Conservation (phyloP, 176 grass and related monocot genomes). For the Oryza nivara region DNA sequence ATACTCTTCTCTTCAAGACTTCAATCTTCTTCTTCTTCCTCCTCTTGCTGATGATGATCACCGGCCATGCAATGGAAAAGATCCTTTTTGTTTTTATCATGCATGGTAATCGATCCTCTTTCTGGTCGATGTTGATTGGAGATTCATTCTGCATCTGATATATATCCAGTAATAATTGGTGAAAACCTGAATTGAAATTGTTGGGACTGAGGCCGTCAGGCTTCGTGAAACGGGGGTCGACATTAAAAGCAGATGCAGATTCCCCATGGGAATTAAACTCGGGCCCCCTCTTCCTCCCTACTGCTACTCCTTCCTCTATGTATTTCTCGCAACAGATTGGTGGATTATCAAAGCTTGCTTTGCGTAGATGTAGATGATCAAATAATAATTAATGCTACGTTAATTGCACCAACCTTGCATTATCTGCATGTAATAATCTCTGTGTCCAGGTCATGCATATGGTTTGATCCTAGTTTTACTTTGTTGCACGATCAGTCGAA, state of each 20-base stretch:
- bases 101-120: background rate
- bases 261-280: background rate
- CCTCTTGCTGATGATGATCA: background rate
- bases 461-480: background rate
- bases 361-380: background rate
- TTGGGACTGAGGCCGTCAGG: conserved; percentile 32
- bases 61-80: background rate
- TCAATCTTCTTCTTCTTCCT: background rate
- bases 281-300: background rate
- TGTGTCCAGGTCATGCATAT: background rate
- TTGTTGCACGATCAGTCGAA: background rate
- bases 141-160: background rate
- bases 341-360: too few species aligned
- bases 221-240: background rate
- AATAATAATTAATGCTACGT: background rate
- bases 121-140: background rate
- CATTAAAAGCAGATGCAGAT: background rate
- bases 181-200: background rate
- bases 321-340: background rate
- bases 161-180: background rate
- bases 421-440: background rate
- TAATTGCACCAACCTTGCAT: background rate
- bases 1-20: too few species aligned
- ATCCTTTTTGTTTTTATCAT: background rate
- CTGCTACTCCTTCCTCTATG: background rate